Percentiles rank a stretch among this genome's conserved stretches.
These are phyloP conservation scores for Penicillium alfredii DNA, from an alignment of 495 filamentous ascomycete species.

Conservation along the genomic window DNA sequence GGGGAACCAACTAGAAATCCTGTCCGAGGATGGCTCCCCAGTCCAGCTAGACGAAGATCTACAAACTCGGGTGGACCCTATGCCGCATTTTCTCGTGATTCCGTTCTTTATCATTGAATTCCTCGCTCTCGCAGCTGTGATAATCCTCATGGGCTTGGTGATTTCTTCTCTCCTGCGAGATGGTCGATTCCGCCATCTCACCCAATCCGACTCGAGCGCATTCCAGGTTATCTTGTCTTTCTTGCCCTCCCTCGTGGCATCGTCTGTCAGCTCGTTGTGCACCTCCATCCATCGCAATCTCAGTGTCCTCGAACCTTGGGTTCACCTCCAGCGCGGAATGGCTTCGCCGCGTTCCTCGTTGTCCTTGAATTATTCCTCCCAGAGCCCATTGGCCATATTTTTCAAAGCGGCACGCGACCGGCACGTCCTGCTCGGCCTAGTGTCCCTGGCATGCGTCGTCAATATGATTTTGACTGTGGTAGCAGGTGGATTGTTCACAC, in stretches of 20 bases:
- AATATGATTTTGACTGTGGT: conserved; percentile 34
- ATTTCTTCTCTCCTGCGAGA: conserved; percentile 28
- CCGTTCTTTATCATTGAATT: conserved; percentile 39
- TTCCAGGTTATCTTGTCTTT: conserved; percentile 35
- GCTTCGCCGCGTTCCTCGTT: conserved; percentile 25
- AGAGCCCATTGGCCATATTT: conserved; percentile 32
- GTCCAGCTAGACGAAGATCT: conserved; percentile 21
- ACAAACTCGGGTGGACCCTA: conserved; percentile 26
- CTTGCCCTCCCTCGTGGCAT: conserved; percentile 34
- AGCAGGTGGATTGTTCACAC: conserved; percentile 35
- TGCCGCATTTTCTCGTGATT: conserved; percentile 38
- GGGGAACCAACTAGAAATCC: conserved; percentile 32
- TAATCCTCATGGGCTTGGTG: conserved; percentile 31
- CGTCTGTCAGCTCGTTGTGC: conserved; percentile 31
- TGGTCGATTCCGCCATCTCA: conserved; percentile 32
- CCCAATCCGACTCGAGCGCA: conserved; percentile 33
- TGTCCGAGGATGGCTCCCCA: conserved; percentile 29
- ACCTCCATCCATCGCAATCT: conserved; percentile 38
- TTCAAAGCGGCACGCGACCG: conserved; percentile 30
- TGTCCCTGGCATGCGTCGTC: conserved; percentile 31
- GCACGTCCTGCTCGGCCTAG: conserved; percentile 26
- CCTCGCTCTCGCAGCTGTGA: conserved; percentile 28
- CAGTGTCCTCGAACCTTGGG: conserved; percentile 40
- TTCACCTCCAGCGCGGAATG: conserved; percentile 38
- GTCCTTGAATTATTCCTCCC: conserved; percentile 35